Conservation (phyloP, 2,329 filamentous ascomycete species). For the Fusarium sp. region DNA sequence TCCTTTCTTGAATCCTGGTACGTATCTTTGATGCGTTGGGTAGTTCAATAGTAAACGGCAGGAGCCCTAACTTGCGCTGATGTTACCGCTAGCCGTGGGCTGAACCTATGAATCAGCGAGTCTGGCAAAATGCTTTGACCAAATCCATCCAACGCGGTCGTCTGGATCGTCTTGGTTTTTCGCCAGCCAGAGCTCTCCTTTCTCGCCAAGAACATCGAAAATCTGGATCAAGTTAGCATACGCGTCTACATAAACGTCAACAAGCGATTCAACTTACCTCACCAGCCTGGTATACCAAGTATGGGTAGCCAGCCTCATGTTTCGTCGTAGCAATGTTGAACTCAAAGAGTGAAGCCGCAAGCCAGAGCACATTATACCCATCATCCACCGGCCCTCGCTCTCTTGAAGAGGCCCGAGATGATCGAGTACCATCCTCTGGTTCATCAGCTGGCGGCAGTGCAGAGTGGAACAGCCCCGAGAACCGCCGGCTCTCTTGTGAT, state of each 20-base stretch:
- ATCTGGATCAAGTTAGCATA: slow-evolving; percentile 62
- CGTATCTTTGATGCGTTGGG: slow-evolving; percentile 45
- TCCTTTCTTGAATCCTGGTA: slow-evolving; percentile 42
- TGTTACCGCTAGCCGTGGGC: slow-evolving; percentile 21
- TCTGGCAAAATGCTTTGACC: slow-evolving; percentile 96
- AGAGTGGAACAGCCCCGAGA: slow-evolving; percentile 86
- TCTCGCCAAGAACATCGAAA: slow-evolving; percentile 93
- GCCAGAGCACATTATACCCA: slow-evolving; percentile 82
- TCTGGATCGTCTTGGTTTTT: slow-evolving; percentile 93
- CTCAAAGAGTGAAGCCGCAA: slow-evolving; percentile 94
- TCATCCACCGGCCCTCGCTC: slow-evolving; percentile 66
- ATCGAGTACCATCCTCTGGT: slow-evolving; percentile 64
- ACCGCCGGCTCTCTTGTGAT: slow-evolving; percentile 65
- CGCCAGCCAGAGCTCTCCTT: slow-evolving; percentile 97
- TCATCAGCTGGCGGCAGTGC: slow-evolving; percentile 84
- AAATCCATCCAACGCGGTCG: slow-evolving; percentile 93
- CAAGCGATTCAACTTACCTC: slow-evolving; percentile 69
- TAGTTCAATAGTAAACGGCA: slow-evolving; percentile 32
- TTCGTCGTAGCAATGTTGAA: slow-evolving; percentile 96
- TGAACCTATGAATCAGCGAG: slow-evolving; percentile 63
- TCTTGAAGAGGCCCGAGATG: slow-evolving; percentile 71
- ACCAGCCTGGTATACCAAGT: slow-evolving; percentile 93
- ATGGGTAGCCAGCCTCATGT: slow-evolving; percentile 93
- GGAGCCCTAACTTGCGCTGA: slow-evolving; percentile 30
- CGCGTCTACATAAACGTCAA: not conserved